Evolutionary conservation across 768 basidiomycete genomes (phyloP).

Genomic region (Suillus sp.): DNA sequence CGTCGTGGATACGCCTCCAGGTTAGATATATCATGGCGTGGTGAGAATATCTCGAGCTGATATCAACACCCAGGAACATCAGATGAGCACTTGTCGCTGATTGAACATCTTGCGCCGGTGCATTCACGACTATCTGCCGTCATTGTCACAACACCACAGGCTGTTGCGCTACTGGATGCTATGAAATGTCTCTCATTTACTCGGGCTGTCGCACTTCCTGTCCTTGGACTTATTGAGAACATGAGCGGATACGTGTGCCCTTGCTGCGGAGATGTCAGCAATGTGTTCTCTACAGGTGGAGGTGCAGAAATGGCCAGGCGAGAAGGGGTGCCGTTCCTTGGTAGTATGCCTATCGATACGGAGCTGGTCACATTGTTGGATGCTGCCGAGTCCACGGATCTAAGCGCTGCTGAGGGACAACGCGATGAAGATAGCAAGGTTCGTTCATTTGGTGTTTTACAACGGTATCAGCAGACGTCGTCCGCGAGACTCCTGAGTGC

Average conservation of each 20-base stretch:
- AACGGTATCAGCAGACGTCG: slow-evolving; percentile 65
- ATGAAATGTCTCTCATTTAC: slow-evolving; percentile 98
- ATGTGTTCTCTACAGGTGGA: slow-evolving; percentile 93
- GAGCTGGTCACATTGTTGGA: slow-evolving; percentile 88
- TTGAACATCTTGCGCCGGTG: slow-evolving; percentile 90
- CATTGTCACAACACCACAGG: slow-evolving; percentile 97
- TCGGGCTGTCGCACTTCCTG: slow-evolving; percentile 79
- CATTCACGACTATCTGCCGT: slow-evolving; percentile 78
- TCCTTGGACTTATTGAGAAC: slow-evolving; percentile 94
- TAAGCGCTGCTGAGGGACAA: slow-evolving; percentile 18
- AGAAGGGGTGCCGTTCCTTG: slow-evolving; percentile 77
- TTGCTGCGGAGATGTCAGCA: slow-evolving; percentile 93
- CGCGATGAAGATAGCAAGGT: slow-evolving; percentile 26
- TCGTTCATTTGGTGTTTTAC: slow-evolving; percentile 53
- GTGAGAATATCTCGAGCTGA: slow-evolving; percentile 14
- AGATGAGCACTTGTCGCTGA: slow-evolving; percentile 94
- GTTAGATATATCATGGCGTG: slow-evolving; percentile 44
- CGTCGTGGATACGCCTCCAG: slow-evolving; percentile 95
- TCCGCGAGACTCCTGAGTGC: slow-evolving; percentile 67
- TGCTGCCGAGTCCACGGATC: slow-evolving; percentile 45
- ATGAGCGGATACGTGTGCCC: slow-evolving; percentile 99
- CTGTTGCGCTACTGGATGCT: slow-evolving; percentile 91
- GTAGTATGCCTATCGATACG: slow-evolving; percentile 90
- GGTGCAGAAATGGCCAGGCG: slow-evolving; percentile 84
- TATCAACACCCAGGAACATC: slow-evolving; percentile 76